Evolutionary conservation across 345 rosid species (phyloP).

Genomic region (Hypericum androsaemum): DNA sequence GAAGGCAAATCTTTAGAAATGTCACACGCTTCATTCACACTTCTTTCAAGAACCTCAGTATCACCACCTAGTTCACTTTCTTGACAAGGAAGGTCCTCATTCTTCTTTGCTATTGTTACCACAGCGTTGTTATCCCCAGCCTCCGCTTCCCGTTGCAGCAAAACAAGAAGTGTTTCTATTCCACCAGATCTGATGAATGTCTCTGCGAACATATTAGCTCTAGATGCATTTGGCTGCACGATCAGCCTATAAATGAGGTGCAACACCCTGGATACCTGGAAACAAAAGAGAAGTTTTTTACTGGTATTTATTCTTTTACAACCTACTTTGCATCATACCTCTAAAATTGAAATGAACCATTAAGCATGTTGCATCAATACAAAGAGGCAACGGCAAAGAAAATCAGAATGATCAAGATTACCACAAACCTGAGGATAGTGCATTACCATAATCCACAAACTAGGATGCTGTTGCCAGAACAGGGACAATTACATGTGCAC

Average conservation of each 20-base stretch:
- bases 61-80: constrained; percentile 30
- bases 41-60: constrained; percentile 24
- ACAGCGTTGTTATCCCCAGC: constrained; percentile 47
- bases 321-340: background rate
- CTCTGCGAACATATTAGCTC: constrained; percentile 71
- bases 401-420: no score
- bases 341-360: constrained; percentile 5
- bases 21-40: constrained; percentile 33
- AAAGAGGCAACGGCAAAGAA: no score
- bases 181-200: constrained; percentile 83
- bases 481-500: background rate
- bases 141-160: constrained; percentile 91
- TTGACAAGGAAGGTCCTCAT: constrained; percentile 26
- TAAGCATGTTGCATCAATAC: no score
- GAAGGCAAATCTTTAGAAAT: constrained; percentile 26
- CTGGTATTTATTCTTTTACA: background rate
- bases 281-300: background rate
- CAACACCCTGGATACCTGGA: constrained; percentile 83
- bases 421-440: no score
- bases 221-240: constrained; percentile 80
- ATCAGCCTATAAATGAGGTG: constrained; percentile 84
- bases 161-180: constrained; percentile 90
- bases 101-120: constrained; percentile 27
- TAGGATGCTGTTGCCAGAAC: no score
- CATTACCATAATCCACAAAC: no score